Conservation (phyloP, 2,329 filamentous ascomycete species). For the Metarhizium anisopliae region DNA sequence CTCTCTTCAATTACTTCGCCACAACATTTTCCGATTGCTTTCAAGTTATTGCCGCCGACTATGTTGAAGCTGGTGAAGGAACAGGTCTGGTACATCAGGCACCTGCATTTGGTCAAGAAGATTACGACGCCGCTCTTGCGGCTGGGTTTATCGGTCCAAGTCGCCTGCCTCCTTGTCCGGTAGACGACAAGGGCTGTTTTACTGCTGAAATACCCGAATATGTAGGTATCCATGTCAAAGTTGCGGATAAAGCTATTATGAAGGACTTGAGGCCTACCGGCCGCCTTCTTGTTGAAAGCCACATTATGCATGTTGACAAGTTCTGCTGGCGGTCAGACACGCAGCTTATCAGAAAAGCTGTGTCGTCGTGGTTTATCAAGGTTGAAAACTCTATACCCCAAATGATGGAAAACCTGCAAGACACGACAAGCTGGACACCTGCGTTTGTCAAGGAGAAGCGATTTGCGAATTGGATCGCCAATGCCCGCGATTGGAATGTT, state of each 20-base stretch:
- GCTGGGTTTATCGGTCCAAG: no score
- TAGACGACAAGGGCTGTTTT: conserved; percentile 42
- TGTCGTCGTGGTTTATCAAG: conserved; percentile 20
- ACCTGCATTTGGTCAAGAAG: no score
- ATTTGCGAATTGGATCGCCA: conserved; percentile 17
- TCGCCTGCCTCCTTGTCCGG: conserved; percentile 53
- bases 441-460: conserved; percentile 16
- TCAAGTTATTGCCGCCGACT: no score
- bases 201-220: conserved; percentile 17
- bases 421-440: conserved; percentile 15
- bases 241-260: conserved; percentile 17
- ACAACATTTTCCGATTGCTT: no score
- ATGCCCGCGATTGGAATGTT: conserved; percentile 16
- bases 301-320: conserved; percentile 9
- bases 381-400: conserved; percentile 13
- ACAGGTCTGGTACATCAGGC: no score
- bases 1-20: no score
- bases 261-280: conserved; percentile 14
- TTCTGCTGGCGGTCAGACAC: conserved; percentile 20
- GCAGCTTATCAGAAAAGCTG: conserved; percentile 16
- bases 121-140: no score
- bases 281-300: no score
- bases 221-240: conserved; percentile 17
- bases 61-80: no score
- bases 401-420: conserved; percentile 16